phyloP scores from a whole-genome alignment of 75 land plant genomes.

The Pseudotsuga menziesii region DNA sequence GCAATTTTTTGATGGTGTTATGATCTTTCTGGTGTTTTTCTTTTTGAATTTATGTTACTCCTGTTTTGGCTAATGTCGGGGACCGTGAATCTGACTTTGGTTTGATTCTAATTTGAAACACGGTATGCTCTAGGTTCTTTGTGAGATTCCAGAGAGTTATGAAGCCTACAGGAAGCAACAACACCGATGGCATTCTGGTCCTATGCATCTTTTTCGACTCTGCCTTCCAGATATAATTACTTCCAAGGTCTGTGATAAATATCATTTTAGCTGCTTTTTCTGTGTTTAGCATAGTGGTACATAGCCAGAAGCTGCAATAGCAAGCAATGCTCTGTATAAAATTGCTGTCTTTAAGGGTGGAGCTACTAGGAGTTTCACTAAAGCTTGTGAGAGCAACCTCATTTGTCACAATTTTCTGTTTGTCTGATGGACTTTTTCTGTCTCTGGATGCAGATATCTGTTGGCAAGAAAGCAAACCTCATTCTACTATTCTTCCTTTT shows the following conservation, averaged over 20 bases:
- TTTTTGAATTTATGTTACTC: neutral
- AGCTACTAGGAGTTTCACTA: slow-evolving; percentile 2
- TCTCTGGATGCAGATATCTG: slow-evolving; percentile 43
- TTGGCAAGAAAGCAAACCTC: slow-evolving; percentile 73
- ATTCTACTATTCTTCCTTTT: slow-evolving; percentile 79
- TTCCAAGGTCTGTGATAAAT: slow-evolving; percentile 53
- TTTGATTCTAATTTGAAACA: neutral
- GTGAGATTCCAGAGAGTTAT: slow-evolving; percentile 82
- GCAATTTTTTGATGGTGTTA: neutral
- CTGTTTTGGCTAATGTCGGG: neutral
- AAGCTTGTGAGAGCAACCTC: neutral
- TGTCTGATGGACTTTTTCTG: neutral
- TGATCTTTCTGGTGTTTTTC: neutral
- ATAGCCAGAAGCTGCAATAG: neutral
- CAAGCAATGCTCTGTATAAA: neutral
- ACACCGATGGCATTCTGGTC: slow-evolving; percentile 95
- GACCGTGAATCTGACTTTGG: neutral
- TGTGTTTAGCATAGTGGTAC: neutral
- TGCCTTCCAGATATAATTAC: slow-evolving; percentile 62
- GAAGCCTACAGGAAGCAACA: slow-evolving; percentile 92
- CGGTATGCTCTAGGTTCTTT: slow-evolving; percentile 37
- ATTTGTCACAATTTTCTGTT: neutral
- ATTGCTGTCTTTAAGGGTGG: neutral
- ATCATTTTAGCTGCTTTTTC: neutral
- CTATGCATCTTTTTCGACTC: slow-evolving; percentile 85